phyloP scores from a whole-genome alignment of 257 asterid species.

The Eustoma russellianum region DNA sequence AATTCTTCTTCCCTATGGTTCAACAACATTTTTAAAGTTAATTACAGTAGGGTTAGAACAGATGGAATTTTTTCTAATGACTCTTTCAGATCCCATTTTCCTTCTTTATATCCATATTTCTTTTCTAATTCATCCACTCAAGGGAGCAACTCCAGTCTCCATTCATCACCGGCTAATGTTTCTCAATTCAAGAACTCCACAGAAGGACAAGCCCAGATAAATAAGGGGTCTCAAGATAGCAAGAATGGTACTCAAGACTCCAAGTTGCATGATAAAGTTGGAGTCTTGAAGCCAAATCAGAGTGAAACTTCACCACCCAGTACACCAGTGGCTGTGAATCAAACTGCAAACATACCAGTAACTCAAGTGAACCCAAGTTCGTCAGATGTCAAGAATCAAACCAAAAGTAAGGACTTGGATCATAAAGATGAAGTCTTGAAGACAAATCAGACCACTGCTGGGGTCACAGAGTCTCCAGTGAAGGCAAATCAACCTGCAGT shows the following conservation, averaged over 20 bases:
- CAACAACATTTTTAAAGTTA: constrained; percentile 25
- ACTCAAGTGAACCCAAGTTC: constrained; percentile 14
- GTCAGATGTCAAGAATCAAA: constrained; percentile 23
- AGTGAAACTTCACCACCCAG: constrained; percentile 1
- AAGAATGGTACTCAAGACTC: constrained; percentile 6
- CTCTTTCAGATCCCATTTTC: constrained; percentile 41
- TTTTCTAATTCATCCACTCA: constrained; percentile 38
- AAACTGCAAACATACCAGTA: constrained; percentile 11
- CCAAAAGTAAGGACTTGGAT: constrained; percentile 17
- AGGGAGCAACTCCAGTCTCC: constrained; percentile 10
- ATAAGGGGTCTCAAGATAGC: constrained; percentile 13
- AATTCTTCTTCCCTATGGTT: constrained; percentile 64
- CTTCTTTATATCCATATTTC: too few species aligned
- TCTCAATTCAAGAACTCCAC: constrained; percentile 15
- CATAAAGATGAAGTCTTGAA: constrained; percentile 27
- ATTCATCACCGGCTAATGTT: constrained; percentile 5
- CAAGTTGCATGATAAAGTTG: constrained; percentile 14
- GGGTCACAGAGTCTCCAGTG: constrained; percentile 17
- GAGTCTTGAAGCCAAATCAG: constrained; percentile 24
- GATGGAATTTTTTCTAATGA: constrained; percentile 11
- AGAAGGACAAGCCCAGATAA: constrained; percentile 4
- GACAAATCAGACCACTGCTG: constrained; percentile 23
- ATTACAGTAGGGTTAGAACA: background rate
- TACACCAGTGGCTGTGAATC: constrained; percentile 1
- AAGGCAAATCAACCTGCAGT: constrained; percentile 17